Conservation (phyloP, 345 rosid species). For the Arabidopsis suecica region DNA sequence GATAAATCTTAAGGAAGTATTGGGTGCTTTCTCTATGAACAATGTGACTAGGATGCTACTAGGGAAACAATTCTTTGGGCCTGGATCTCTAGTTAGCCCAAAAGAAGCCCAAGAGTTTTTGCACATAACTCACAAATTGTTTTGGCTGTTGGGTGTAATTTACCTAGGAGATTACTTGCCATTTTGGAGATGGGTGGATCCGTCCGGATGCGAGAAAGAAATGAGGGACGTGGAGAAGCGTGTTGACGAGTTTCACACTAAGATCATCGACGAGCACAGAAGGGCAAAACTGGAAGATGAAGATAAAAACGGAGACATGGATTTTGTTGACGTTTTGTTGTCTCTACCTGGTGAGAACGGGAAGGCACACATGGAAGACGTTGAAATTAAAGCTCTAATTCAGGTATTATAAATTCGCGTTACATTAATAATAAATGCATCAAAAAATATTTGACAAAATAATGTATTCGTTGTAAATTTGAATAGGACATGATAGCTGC, state of each 20-base stretch:
- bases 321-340: conserved; percentile 86
- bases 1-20: conserved; percentile 70
- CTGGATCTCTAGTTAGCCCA: conserved; percentile 58
- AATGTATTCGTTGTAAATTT: neutral
- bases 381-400: conserved; percentile 86
- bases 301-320: conserved; percentile 49
- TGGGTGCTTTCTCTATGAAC: conserved; percentile 92
- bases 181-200: conserved; percentile 93
- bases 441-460: neutral
- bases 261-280: conserved; percentile 72
- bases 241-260: conserved; percentile 84
- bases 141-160: conserved; percentile 73
- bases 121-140: conserved; percentile 78
- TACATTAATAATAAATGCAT: neutral
- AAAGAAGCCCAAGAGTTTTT: conserved; percentile 84
- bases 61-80: conserved; percentile 84
- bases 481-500: conserved; percentile 94
- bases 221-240: conserved; percentile 90
- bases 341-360: conserved; percentile 82
- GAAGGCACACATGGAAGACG: conserved; percentile 67
- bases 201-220: conserved; percentile 70
- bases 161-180: conserved; percentile 92
- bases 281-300: conserved; percentile 40
- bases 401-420: conserved; percentile 52
- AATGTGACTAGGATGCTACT: conserved; percentile 88